Evolutionary conservation across 2,329 filamentous ascomycete species (phyloP).

Genomic region (Sclerotinia sclerotiorum): DNA sequence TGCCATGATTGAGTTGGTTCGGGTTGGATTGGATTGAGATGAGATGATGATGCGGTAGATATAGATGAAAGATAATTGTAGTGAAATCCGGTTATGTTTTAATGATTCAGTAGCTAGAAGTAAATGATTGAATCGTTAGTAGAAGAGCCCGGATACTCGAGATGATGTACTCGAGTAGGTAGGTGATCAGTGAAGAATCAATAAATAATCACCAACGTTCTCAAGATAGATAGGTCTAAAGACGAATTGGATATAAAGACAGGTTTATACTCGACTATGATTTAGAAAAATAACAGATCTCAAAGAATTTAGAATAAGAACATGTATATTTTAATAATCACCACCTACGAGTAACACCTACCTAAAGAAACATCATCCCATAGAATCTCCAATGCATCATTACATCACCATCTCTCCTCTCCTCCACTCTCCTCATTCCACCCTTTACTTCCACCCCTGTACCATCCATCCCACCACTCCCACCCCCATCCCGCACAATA

Average conservation of each 20-base stretch:
- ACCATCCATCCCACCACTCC: background rate
- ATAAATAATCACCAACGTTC: background rate
- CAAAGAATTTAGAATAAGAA: too few relatives aligned
- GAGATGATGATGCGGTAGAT: background rate
- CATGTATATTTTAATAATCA: too few relatives aligned
- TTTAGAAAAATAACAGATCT: too few relatives aligned
- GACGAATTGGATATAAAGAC: background rate
- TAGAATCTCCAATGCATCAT: background rate
- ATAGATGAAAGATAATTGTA: background rate
- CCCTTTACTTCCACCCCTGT: background rate
- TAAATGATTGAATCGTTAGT: too few relatives aligned
- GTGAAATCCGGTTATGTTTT: background rate
- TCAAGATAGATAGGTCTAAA: too few relatives aligned
- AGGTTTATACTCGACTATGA: background rate
- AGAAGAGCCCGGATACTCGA: too few relatives aligned
- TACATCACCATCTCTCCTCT: conserved; percentile 2
- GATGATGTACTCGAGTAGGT: too few relatives aligned
- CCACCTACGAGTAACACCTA: too few relatives aligned
- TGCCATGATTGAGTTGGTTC: too few relatives aligned
- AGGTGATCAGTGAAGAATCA: background rate
- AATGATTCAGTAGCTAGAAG: too few relatives aligned
- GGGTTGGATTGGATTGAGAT: too few relatives aligned
- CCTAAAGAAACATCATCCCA: background rate
- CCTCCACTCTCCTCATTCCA: background rate
- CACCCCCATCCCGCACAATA: background rate